phyloP scores from a whole-genome alignment of 495 filamentous ascomycete species.

The Elasticomyces elasticus region DNA sequence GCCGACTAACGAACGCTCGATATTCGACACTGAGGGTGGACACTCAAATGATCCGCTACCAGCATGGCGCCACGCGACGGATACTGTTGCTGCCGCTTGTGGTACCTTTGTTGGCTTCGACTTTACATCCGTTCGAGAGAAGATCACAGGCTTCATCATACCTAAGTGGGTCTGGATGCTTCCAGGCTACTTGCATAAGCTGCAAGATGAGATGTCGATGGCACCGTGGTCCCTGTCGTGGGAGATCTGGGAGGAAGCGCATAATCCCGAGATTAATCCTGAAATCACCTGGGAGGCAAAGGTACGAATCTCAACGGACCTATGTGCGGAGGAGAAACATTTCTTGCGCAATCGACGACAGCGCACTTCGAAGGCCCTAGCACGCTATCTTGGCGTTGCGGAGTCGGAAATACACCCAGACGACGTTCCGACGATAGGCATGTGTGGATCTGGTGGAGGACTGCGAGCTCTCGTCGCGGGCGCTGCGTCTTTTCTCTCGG shows the following conservation, averaged over 20 bases:
- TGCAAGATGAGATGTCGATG: conserved; percentile 81
- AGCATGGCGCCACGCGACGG: conserved; percentile 13
- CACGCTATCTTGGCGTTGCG: conserved; percentile 66
- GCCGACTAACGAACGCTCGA: conserved; percentile 3
- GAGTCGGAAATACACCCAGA: conserved; percentile 79
- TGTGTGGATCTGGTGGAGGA: conserved; percentile 89
- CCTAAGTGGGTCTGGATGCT: conserved; percentile 74
- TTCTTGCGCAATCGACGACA: conserved; percentile 57
- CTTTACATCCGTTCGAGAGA: conserved; percentile 44
- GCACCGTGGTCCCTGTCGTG: conserved; percentile 76
- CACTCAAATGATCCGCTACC: neutral
- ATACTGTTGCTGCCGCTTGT: conserved; percentile 4
- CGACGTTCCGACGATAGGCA: conserved; percentile 83
- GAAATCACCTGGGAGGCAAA: conserved; percentile 70
- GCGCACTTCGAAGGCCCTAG: conserved; percentile 59
- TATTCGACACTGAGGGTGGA: neutral
- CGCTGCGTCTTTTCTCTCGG: conserved; percentile 68
- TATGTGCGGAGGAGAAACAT: conserved; percentile 71
- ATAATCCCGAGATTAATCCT: conserved; percentile 69
- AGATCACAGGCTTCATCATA: conserved; percentile 57
- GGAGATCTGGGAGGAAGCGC: conserved; percentile 86
- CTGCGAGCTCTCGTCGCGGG: conserved; percentile 83
- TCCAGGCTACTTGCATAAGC: conserved; percentile 68
- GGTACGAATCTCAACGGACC: conserved; percentile 70
- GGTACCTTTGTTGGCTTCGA: conserved; percentile 11